A percentile compares a stretch with the other conserved stretches of the same genome.
Evolutionary conservation across 2,329 filamentous ascomycete genomes (phyloP).

Genomic region (Alternaria arborescens): DNA sequence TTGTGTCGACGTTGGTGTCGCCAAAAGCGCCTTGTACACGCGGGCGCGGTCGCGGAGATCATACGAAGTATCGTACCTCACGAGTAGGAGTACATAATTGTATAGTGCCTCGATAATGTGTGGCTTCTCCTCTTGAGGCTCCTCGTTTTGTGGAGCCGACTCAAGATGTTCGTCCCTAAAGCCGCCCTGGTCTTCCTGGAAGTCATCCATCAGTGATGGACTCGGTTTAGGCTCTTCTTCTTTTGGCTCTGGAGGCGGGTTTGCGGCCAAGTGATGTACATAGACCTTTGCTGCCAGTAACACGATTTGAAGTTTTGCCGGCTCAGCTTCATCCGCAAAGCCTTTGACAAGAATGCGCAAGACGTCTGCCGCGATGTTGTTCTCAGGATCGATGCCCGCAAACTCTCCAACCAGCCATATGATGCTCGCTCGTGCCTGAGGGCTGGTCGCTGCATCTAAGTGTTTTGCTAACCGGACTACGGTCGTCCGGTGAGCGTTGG

Average conservation of each 20-base stretch:
- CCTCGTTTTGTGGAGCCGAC: slow-evolving; percentile 13
- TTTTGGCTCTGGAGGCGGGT: slow-evolving; percentile 54
- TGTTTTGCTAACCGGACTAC: slow-evolving; percentile 91
- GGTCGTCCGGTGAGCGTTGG: slow-evolving; percentile 79
- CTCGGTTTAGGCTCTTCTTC: slow-evolving; percentile 38
- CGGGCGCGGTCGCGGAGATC: slow-evolving; percentile 91
- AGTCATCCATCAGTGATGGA: slow-evolving; percentile 36
- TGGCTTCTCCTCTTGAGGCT: slow-evolving; percentile 51
- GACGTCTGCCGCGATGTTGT: slow-evolving; percentile 93
- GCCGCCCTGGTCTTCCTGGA: slow-evolving; percentile 48
- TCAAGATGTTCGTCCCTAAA: slow-evolving; percentile 43
- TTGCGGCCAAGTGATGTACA: slow-evolving; percentile 80
- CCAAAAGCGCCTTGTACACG: slow-evolving; percentile 84
- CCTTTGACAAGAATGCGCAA: slow-evolving; percentile 85
- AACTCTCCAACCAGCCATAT: slow-evolving; percentile 98
- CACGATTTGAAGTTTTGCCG: slow-evolving; percentile 89
- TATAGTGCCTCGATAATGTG: slow-evolving; percentile 82
- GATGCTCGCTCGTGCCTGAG: slow-evolving; percentile 90
- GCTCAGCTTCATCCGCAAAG: slow-evolving; percentile 83
- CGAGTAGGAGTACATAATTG: slow-evolving; percentile 83
- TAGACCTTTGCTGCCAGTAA: slow-evolving; percentile 97
- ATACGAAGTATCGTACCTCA: slow-evolving; percentile 92
- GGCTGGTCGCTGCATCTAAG: slow-evolving; percentile 85
- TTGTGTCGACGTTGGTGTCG: slow-evolving; percentile 76
- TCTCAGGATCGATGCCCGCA: slow-evolving; percentile 77